Evolutionary conservation across 306 rosid genomes (phyloP).

Genomic region (Pyrus betulifolia): DNA sequence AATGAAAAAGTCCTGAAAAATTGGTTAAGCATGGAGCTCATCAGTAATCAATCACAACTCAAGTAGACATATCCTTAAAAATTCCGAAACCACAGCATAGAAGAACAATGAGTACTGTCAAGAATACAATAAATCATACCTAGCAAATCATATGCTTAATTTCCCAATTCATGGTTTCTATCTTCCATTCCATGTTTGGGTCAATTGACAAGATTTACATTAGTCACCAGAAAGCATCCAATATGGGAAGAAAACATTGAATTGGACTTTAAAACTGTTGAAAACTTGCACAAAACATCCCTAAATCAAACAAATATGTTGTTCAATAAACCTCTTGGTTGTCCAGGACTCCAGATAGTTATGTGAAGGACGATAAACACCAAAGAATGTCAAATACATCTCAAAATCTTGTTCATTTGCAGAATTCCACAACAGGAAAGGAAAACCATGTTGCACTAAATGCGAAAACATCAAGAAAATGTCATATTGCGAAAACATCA

Average conservation of each 20-base stretch:
- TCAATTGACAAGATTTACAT: neutral
- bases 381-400: neutral
- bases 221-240: neutral
- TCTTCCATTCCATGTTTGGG: neutral
- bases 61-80: neutral
- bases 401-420: neutral
- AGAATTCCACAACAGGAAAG: neutral
- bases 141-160: neutral
- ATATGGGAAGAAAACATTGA: neutral
- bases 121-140: neutral
- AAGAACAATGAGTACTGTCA: neutral
- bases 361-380: neutral
- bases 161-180: neutral
- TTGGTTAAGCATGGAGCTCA: neutral
- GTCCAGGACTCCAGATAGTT: neutral
- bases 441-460: neutral
- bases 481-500: neutral
- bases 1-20: conserved; percentile 8
- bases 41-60: neutral
- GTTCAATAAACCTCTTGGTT: neutral
- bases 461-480: neutral
- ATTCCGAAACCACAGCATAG: neutral
- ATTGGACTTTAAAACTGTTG: neutral
- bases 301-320: neutral
- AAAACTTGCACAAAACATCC: neutral